phyloP scores from a whole-genome alignment of 2,329 filamentous ascomycete genomes.

The Epichloe hybrida region DNA sequence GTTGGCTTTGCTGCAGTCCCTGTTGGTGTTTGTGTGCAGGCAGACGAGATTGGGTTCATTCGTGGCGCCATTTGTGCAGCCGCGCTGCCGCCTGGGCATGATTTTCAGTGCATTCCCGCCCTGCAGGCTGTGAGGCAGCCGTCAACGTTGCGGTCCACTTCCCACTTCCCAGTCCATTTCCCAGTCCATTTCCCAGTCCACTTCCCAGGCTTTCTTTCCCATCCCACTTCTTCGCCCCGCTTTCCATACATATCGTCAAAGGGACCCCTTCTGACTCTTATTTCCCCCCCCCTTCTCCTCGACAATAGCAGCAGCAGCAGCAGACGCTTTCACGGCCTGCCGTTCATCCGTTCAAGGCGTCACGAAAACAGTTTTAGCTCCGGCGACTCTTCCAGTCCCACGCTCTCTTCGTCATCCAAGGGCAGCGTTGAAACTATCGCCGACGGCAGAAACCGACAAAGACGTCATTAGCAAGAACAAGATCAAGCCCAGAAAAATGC shows the following conservation, averaged over 20 bases:
- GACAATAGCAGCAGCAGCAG: background rate
- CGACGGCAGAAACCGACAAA: background rate
- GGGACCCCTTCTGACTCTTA: background rate
- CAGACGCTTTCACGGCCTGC: constrained; percentile 3
- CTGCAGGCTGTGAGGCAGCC: background rate
- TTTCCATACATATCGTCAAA: constrained; percentile 1
- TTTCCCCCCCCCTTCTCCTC: background rate
- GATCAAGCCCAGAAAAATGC: constrained; percentile 15
- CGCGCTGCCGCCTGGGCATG: background rate
- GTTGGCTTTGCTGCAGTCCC: no score
- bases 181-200: background rate
- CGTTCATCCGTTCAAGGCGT: constrained; percentile 4
- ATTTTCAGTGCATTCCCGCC: no score
- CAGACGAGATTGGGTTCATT: background rate
- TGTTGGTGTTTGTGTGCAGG: no score
- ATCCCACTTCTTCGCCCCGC: constrained; percentile 1
- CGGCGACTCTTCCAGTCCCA: constrained; percentile 2
- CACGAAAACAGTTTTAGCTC: constrained; percentile 3
- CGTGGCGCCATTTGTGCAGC: background rate
- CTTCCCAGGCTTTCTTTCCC: background rate
- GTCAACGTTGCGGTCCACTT: background rate
- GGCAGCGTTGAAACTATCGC: constrained; percentile 1
- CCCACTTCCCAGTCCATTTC: no score
- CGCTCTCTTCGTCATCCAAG: background rate
- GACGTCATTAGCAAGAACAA: background rate